Evolutionary conservation across 2,329 filamentous ascomycete species (phyloP), one percentile per base, ranked within the genome.

Genomic region (Colletotrichum aenigma): DNA sequence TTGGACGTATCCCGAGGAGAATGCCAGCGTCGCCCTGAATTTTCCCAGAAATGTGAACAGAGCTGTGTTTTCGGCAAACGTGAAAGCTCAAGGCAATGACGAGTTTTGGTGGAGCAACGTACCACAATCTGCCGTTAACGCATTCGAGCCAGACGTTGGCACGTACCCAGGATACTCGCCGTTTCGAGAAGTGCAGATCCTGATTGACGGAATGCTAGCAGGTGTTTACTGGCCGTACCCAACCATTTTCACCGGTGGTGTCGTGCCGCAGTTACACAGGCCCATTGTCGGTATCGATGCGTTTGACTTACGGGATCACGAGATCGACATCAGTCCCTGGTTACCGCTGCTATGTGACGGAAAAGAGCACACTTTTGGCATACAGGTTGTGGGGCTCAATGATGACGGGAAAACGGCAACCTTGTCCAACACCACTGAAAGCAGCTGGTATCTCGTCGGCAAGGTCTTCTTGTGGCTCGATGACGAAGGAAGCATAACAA

Each of bases 71-170:
- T 92, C 94, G 0, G 88, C 96, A 12, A 91, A 93, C 10, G 94
- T 95, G 16, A 95, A 93, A 78, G 95, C 94, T 1, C 95, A 97
- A 82, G 89, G 89, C 1, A 85, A 88, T 18, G 95, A 97, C 84
- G 95, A 97, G 82, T 96, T 96, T 80, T 97, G 95, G 94, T 97
- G 94, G 92, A 91, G 89, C 72, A 96, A 96, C 80, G 92, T 95
- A 2, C 89, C 94, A 3, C 89, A 93, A 60, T 90, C 90, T 7
- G 89, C 93, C 77, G 87, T 87, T 3, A 76, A 88, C 48, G 88
- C 89, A 3, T 96, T 96, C 81, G 85, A 88, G 6, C 82, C 84
- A 4, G 88, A 87, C 3, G 88, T 89, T 6, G 91, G 91, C 13
- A 84, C 85, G 2, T 87, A 95, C 0, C 91, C 91, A 30, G 95